Percentiles rank a stretch among this genome's conserved stretches.
These are phyloP conservation scores for Nakataea oryzae DNA, from an alignment of 2,329 filamentous ascomycete species.

Conservation along the genomic window DNA sequence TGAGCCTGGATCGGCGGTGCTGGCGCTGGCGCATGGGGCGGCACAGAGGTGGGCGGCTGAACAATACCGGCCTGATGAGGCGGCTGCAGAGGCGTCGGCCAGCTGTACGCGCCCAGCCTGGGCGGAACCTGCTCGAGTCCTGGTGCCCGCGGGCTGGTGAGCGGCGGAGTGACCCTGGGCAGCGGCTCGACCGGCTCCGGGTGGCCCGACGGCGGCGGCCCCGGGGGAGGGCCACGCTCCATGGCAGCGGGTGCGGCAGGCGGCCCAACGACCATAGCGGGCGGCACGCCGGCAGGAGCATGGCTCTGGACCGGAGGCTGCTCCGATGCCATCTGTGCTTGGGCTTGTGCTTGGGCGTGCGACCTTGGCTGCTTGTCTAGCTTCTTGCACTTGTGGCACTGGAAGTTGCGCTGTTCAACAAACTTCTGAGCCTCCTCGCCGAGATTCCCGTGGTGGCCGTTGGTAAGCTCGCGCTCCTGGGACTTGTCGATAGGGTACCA, in stretches of 20 bases:
- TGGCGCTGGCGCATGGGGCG: conserved; percentile 2
- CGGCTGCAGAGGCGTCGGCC: background rate
- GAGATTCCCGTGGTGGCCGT: conserved; percentile 37
- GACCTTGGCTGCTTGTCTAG: conserved; percentile 32
- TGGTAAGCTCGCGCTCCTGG: conserved; percentile 40
- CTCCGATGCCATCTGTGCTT: conserved; percentile 5
- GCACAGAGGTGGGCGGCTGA: conserved; percentile 4
- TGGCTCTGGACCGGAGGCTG: background rate
- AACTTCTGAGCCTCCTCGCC: conserved; percentile 49
- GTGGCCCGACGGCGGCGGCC: conserved; percentile 3
- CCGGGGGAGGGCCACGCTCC: background rate
- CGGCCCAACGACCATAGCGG: background rate
- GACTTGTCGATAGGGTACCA: conserved; percentile 55
- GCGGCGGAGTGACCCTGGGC: background rate
- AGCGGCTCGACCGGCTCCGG: conserved; percentile 5
- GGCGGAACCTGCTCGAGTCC: background rate
- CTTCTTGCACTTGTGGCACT: conserved; percentile 68
- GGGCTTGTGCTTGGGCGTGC: conserved; percentile 13
- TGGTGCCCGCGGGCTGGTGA: background rate
- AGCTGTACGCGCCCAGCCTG: background rate
- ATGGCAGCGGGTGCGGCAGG: background rate
- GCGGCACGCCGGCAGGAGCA: background rate
- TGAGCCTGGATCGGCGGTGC: conserved; percentile 1
- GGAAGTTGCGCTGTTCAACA: conserved; percentile 49
- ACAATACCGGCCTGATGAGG: conserved; percentile 1